Base-by-base conservation (phyloP, 2,329 filamentous ascomycete species). In the Calcarisporium arbuscula region DNA sequence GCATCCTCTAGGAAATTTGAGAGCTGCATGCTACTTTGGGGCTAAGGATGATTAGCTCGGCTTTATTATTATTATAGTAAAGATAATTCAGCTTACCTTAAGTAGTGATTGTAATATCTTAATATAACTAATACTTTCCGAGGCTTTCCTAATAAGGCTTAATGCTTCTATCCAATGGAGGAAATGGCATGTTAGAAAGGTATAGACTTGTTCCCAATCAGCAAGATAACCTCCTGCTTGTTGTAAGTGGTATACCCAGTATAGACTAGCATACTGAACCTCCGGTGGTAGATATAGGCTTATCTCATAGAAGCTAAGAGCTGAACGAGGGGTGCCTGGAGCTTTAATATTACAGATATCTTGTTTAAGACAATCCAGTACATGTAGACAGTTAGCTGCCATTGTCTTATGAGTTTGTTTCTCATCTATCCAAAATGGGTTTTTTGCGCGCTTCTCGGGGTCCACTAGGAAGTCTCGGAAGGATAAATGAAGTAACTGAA, bases 151-250 rank as follows among this genome's bases (percentile, higher is more conserved):
- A 23, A 64, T 45, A 7, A 61, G 40, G 30, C 55, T 56, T 15
- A 65, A 42, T 6, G 52, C 56, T 43, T 67, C 61, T 2, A 66
- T 40, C 62, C 60, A 67, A 33, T 67, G 48, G 4, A 68, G 58
- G 32, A 67, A 49, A 42, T 65, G 56, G 11, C 40, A 8, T 10
- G 47, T 38, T 5, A 68, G 44, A 40, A 68, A 68, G 1, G 32
- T 2, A 32, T 62, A 41, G 6, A 53, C 49, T 19, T 44, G 16
- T 29, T 51, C 47, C 17, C 43, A 37, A 41, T 58, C 48, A 40
- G 6, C 11, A n/a, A 2, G 4, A 32, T 39, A 31, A 53, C 49
- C 29, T 41, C 41, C 33, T 36, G 20, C 30, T 38, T 42, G 35
- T 40, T 50, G 38, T 9, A 49, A 35, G 34, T 66, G 62, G n/a